These are phyloP conservation scores for Candida sanyaensis DNA, from an alignment of 1,139 yeast genomes.

Conservation along the genomic window DNA sequence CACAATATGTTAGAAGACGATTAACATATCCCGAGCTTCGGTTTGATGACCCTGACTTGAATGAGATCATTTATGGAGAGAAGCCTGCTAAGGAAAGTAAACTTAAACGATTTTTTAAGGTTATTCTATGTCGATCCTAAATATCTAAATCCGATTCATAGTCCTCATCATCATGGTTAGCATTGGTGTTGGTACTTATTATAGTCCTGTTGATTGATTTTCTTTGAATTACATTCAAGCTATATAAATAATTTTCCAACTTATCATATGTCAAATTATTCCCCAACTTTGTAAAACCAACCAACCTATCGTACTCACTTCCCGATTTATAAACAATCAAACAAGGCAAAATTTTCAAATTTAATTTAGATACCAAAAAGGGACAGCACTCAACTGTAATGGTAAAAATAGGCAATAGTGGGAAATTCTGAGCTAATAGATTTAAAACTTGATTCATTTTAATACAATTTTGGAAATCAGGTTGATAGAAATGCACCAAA, in stretches of 20 bases:
- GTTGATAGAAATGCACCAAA: constrained; percentile 67
- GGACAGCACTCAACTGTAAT: constrained; percentile 71
- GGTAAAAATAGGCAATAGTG: constrained; percentile 53
- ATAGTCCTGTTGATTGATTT: constrained; percentile 27
- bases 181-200: constrained; percentile 4
- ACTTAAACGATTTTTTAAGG: constrained; percentile 11
- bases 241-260: constrained; percentile 47
- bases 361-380: constrained; percentile 63
- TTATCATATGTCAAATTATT: constrained; percentile 33
- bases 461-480: constrained; percentile 59
- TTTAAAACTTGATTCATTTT: constrained; percentile 54
- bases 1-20: neutral
- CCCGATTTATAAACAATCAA: constrained; percentile 65
- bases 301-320: constrained; percentile 54
- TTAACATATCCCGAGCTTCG: constrained; percentile 5
- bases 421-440: constrained; percentile 53
- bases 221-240: constrained; percentile 23
- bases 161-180: constrained; percentile 13
- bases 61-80: constrained; percentile 11
- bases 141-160: constrained; percentile 45
- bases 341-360: constrained; percentile 70
- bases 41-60: constrained; percentile 11
- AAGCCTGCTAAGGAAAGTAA: constrained; percentile 2
- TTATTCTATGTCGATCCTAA: constrained; percentile 15
- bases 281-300: constrained; percentile 68